Percentiles rank a stretch among this genome's conserved stretches.
Evolutionary conservation across 2,329 filamentous ascomycete species (phyloP).

Genomic region (Aspergillus sp.): DNA sequence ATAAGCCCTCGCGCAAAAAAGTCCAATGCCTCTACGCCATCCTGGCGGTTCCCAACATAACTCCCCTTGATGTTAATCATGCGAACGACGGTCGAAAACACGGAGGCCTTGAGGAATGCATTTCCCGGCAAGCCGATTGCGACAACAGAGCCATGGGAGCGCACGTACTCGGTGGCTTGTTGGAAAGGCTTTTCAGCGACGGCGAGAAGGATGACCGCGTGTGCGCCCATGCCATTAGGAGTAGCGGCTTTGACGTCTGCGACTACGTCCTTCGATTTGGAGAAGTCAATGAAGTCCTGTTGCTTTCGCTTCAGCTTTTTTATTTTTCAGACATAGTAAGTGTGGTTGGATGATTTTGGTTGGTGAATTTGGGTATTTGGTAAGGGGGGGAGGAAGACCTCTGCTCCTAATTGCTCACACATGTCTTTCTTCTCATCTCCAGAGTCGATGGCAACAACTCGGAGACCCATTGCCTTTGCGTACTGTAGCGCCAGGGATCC

Average conservation of each 20-base stretch:
- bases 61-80: slow-evolving; percentile 93
- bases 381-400: slow-evolving; percentile 22
- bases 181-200: slow-evolving; percentile 92
- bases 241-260: slow-evolving; percentile 81
- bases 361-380: not conserved
- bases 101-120: slow-evolving; percentile 76
- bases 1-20: slow-evolving; percentile 84
- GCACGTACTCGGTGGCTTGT: slow-evolving; percentile 85
- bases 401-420: slow-evolving; percentile 66
- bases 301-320: not conserved
- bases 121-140: slow-evolving; percentile 85
- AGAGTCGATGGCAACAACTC: slow-evolving; percentile 77
- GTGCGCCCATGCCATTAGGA: slow-evolving; percentile 76
- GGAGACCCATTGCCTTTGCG: slow-evolving; percentile 77
- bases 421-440: slow-evolving; percentile 77
- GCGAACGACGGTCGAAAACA: slow-evolving; percentile 83
- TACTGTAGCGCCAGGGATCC: slow-evolving; percentile 82
- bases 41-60: slow-evolving; percentile 90
- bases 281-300: slow-evolving; percentile 75
- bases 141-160: slow-evolving; percentile 76
- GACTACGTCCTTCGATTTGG: slow-evolving; percentile 71
- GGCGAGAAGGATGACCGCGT: slow-evolving; percentile 83
- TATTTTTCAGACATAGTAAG: not conserved
- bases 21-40: slow-evolving; percentile 84
- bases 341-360: too few species aligned